These are phyloP conservation scores for Solanum sejunctum DNA, from an alignment of 257 asterid genomes.

Conservation along the genomic window DNA sequence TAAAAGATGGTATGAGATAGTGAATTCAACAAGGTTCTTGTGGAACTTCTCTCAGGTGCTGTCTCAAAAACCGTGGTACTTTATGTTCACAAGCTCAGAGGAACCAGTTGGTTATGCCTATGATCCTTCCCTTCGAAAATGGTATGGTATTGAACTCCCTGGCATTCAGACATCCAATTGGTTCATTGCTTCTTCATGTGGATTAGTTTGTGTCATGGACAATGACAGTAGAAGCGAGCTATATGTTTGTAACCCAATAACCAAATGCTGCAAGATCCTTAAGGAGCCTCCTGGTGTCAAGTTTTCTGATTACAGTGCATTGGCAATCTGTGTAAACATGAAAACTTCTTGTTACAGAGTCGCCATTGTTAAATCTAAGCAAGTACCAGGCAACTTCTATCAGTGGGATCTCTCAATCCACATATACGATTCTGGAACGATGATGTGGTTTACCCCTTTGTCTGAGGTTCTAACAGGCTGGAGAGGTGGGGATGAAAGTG, in stretches of 20 bases:
- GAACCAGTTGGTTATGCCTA: conserved; percentile 79
- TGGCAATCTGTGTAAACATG: conserved; percentile 48
- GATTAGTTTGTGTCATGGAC: conserved; percentile 86
- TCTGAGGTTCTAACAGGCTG: conserved; percentile 65
- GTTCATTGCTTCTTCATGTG: conserved; percentile 69
- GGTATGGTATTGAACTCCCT: conserved; percentile 82
- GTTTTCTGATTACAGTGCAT: conserved; percentile 64
- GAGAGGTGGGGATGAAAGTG: conserved; percentile 93
- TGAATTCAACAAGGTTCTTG: conserved; percentile 52
- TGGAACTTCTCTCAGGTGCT: conserved; percentile 44
- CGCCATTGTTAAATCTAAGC: conserved; percentile 62
- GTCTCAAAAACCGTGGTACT: conserved; percentile 84
- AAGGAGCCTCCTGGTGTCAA: conserved; percentile 57
- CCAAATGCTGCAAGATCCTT: conserved; percentile 34
- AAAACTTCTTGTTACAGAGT: conserved; percentile 30
- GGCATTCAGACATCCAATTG: conserved; percentile 59
- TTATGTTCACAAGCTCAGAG: conserved; percentile 89
- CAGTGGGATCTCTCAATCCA: conserved; percentile 85
- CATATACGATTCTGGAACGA: conserved; percentile 47
- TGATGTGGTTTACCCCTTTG: conserved; percentile 42
- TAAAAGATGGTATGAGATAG: conserved; percentile 77
- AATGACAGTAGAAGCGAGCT: conserved; percentile 60
- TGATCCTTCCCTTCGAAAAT: conserved; percentile 62
- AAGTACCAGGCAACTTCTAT: conserved; percentile 66
- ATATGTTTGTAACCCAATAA: conserved; percentile 74